Evolutionary conservation across 2,329 filamentous ascomycete species (phyloP), one percentile per base, ranked within the genome.

Genomic region (Trichoderma atroviride): DNA sequence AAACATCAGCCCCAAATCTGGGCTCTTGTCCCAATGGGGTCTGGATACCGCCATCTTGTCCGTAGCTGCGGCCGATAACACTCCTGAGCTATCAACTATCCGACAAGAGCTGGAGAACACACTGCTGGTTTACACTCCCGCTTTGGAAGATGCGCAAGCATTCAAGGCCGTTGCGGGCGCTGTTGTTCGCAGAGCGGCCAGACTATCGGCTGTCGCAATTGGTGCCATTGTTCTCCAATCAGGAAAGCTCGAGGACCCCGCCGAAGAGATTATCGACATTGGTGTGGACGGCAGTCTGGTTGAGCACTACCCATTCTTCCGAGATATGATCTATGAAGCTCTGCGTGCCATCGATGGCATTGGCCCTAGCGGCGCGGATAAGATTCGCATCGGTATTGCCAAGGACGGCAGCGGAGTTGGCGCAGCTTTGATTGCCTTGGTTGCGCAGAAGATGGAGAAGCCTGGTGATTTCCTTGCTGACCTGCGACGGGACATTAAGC

Each of bases 221-320:
- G 95, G 88, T 2, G 94, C 92, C 62, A 88, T 97, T 61, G 88
- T 97, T 47, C 85, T 98, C 60, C 88, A 94, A 73, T 94, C 93
- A 4, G 92, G 91, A 71, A 90, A 90, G 77, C 85, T 98, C 53
- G 76, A 82, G 27, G 80, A 88, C 62, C 79, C 84, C 22, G 85
- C 88, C 14, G 90, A 93, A 57, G 87, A 94, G 64, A 87, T 96
- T 31, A 83, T 91, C 68, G 96, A 99, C 77, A 89, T 99, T 75
- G 96, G 96, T 75, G 95, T 98, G 2, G 96, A 99, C 78, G 96
- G 96, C 73, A 94, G 91, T 77, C 84, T 99, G 65, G 94, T 98
- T 2, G 96, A 98, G 81, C 96, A 97, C 82, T 98, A 98, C 80
- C 96, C 96, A 10, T 90, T 90, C 76, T 99, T 97, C 82, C 90